Evolutionary conservation across 2,329 filamentous ascomycete genomes (phyloP).

Genomic region (Apiospora pterosperma): DNA sequence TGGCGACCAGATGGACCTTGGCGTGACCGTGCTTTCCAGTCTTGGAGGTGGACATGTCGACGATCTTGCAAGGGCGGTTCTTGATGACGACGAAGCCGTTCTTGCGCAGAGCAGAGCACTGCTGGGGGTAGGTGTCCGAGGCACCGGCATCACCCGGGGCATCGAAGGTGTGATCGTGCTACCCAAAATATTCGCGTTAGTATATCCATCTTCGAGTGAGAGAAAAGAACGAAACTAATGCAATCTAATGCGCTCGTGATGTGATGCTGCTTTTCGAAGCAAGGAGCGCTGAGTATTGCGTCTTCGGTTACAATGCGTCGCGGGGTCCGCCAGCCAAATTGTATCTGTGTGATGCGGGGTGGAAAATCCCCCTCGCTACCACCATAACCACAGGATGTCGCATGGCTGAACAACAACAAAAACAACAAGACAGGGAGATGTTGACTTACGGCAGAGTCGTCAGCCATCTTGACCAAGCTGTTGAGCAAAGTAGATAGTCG

Average conservation of each 20-base stretch:
- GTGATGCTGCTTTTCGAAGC: neutral
- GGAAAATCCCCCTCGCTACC: slow-evolving; percentile 5
- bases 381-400: neutral
- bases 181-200: slow-evolving; percentile 12
- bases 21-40: slow-evolving; percentile 99
- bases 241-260: neutral
- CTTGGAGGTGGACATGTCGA: slow-evolving; percentile 99
- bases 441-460: slow-evolving; percentile 48
- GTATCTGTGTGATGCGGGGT: slow-evolving; percentile 19
- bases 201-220: neutral
- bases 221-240: neutral
- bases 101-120: slow-evolving; percentile 99
- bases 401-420: neutral
- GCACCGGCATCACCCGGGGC: slow-evolving; percentile 87
- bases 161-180: slow-evolving; percentile 78
- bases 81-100: slow-evolving; percentile 99
- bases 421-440: neutral
- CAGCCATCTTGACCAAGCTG: slow-evolving; percentile 53
- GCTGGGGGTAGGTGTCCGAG: slow-evolving; percentile 92
- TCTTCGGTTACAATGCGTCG: slow-evolving; percentile 5
- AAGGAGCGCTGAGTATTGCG: neutral
- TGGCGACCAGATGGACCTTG: slow-evolving; percentile 97
- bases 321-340: slow-evolving; percentile 7
- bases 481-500: slow-evolving; percentile 19
- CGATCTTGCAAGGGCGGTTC: slow-evolving; percentile 98